Evolutionary conservation across 192 early-diverging fungal species (phyloP), one percentile per base, ranked within the genome.

Genomic region (Coemansia javaensis): DNA sequence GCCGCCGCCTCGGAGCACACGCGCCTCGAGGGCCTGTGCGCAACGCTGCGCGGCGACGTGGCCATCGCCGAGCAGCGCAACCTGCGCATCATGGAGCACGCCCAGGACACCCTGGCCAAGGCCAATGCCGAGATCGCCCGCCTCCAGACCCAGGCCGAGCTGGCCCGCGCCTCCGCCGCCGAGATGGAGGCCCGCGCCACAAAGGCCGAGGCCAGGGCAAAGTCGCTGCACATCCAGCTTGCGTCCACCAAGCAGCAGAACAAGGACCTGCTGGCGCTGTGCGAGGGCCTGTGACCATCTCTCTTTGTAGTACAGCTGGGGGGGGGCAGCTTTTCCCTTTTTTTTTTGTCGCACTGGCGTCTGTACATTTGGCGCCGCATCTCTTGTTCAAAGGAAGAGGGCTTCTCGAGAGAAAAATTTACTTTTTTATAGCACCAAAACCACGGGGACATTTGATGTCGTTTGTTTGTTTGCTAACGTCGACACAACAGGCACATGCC

Each of bases 11-110:
- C 42, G 0, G 63, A 66, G 35, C 63, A 75, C 44, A 11, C 42
- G 27, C 50, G 55, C 11, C 50, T 67, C 21, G 47, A 67, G 31
- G 36, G 27, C 14, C 47, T 57, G 7, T 53, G 23, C 32, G 49
- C 27, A 14, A 43, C 38, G 30, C 44, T 66, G 39, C 55, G 40
- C 32, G 41, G 44, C 36, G 71, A 75, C 33, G 51, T 75, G 21
- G 24, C 50, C 25, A 53, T 67, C 7, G 71, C 64, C 6, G 63
- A 75, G 32, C 59, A 67, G 34, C 63, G 71, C 24, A 66, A 47
- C 37, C 17, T 30, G 11, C 56, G 37, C 15, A 67, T 75, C 51
- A 66, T 52, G n/a, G 32, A 50, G 36, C 52, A 67, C n/a, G 71
- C 71, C 0, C 54, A 67, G n/a, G 53, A 36, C 12, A 75, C 65